A percentile compares a stretch with the other conserved stretches of the same genome.
These are phyloP conservation scores for Taxillus chinensis DNA, from an alignment of 164 flowering plant genomes.

Conservation along the genomic window DNA sequence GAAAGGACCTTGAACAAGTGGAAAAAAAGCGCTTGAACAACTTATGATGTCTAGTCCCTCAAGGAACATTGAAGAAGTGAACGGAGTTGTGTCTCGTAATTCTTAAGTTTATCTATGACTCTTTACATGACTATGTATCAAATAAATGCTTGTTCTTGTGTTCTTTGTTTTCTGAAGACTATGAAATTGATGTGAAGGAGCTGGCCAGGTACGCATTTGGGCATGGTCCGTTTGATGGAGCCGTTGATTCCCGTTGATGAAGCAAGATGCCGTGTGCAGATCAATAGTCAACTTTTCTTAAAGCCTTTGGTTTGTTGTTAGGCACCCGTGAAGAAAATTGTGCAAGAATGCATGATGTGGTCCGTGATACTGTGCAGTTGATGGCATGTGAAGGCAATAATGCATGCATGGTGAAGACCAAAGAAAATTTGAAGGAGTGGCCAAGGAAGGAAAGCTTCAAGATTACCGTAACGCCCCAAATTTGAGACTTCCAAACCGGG, in stretches of 20 bases:
- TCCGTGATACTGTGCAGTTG: slow-evolving; percentile 1
- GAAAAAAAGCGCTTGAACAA: slow-evolving; percentile 3
- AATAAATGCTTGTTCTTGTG: slow-evolving; percentile 8
- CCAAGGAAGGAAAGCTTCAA: neutral
- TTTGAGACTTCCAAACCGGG: no score
- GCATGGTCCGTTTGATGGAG: neutral
- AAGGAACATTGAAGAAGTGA: neutral
- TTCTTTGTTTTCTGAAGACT: neutral
- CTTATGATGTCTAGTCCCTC: neutral
- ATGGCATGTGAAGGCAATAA: slow-evolving; percentile 2
- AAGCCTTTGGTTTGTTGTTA: slow-evolving; percentile 2
- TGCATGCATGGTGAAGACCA: neutral
- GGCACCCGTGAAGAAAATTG: neutral
- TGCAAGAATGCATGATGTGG: slow-evolving; percentile 7
- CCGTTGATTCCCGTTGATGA: neutral
- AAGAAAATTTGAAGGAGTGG: neutral
- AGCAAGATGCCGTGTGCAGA: neutral
- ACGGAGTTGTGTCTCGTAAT: neutral
- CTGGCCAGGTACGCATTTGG: slow-evolving; percentile 6
- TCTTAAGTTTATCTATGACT: slow-evolving; percentile 8
- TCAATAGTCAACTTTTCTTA: slow-evolving; percentile 4
- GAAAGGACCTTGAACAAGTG: no score
- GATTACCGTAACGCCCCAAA: no score
- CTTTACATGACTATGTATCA: slow-evolving; percentile 2
- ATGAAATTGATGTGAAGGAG: neutral